Evolutionary conservation across 345 rosid species (phyloP), one percentile per base, ranked within the genome.

Genomic region (Salix udensis): DNA sequence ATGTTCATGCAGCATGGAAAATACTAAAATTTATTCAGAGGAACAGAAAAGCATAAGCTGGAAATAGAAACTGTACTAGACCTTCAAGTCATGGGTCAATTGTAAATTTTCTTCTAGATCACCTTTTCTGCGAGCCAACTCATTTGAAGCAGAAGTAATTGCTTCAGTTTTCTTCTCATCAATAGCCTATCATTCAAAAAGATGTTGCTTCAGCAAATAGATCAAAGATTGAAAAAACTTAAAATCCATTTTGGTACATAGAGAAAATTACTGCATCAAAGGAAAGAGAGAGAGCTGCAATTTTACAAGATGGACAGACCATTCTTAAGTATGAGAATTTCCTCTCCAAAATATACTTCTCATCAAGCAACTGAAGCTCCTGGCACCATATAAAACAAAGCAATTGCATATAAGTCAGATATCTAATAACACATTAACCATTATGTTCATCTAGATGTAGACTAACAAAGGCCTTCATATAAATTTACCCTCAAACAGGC

Each of bases 91-190:
- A 85, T 93, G 89, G 1, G 86, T 83, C 82, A 93, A 76, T 83
- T 91, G 93, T 76, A 91, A 86, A 75, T 92, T 92, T 78, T 83
- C 87, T 79, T 96, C 99, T 72, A 96, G 91, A 79, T 89, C 92
- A 50, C 90, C 92, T 91, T 93, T 93, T 80, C 99, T 81, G 67
- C 69, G 88, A 78, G 85, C 88, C 80, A 93, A 76, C 75, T 91
- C 97, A 82, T 88, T 90, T 82, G 86, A 84, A 4, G 99, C 93
- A 28, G 97, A 88, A 30, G 89, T 86, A 55, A 91, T 82, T 37
- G 90, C 89, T 84, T 96, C 99, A 68, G 86, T 92, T 82, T 93
- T 92, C 83, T 90, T 93, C 83, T 96, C 98, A 85, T 93, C 96
- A 75, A 93, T 84, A 64, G 91, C 99, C 99, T 96, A 74, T 65